phyloP scores from a whole-genome alignment of 2,329 filamentous ascomycete species.

The Hypoxylon sp. region DNA sequence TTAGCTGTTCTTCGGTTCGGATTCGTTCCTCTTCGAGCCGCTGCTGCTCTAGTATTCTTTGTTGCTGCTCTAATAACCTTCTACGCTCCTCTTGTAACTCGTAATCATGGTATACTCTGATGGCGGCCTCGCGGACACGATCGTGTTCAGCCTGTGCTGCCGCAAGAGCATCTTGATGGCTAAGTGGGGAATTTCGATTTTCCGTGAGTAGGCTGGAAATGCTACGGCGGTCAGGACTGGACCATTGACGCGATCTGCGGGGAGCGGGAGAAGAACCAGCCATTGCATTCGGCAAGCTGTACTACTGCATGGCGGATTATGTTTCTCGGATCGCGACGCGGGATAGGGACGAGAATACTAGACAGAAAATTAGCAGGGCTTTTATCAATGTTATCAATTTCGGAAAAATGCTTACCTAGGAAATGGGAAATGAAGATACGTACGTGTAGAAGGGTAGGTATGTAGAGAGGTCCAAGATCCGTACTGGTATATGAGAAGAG shows the following conservation, averaged over 20 bases:
- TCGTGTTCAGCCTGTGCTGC: conserved; percentile 77
- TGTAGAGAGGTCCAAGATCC: not conserved
- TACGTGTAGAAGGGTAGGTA: conserved; percentile 8
- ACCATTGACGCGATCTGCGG: conserved; percentile 57
- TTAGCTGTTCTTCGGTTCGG: conserved; percentile 61
- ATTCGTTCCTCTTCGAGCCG: conserved; percentile 64
- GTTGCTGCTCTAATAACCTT: conserved; percentile 54
- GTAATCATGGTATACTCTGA: conserved; percentile 65
- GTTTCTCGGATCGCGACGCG: conserved; percentile 8
- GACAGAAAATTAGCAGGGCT: not conserved
- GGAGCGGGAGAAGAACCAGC: conserved; percentile 60
- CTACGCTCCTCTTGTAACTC: conserved; percentile 61
- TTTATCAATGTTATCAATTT: not conserved
- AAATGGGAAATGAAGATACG: not conserved
- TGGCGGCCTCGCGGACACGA: conserved; percentile 69
- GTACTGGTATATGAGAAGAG: conserved; percentile 6
- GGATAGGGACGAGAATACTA: conserved; percentile 7
- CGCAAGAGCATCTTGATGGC: conserved; percentile 76
- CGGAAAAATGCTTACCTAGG: not conserved
- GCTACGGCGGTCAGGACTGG: conserved; percentile 63
- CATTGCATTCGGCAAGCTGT: conserved; percentile 55
- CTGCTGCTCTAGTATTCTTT: conserved; percentile 62
- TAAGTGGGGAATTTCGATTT: conserved; percentile 73
- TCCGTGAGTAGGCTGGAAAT: conserved; percentile 74
- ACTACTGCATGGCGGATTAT: conserved; percentile 44